phyloP scores from a whole-genome alignment of 1,284 basidiomycete genomes.

The Rugosomyces carneus region DNA sequence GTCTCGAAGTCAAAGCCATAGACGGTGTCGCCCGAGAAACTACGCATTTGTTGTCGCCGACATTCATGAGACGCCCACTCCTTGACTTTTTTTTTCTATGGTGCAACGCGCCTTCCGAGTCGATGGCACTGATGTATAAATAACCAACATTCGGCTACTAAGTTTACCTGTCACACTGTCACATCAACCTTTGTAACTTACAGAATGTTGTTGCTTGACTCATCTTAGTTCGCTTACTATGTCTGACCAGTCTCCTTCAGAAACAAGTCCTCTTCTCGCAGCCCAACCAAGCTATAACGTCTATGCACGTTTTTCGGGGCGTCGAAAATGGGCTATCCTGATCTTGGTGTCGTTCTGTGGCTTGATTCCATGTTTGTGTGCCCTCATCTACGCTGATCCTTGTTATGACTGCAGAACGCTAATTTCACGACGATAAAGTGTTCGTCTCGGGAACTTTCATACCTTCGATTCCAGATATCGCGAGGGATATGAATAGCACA shows the following conservation, averaged over 20 bases:
- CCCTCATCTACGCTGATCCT: neutral
- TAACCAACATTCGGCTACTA: too few species aligned
- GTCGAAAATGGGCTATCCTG: slow-evolving; percentile 42
- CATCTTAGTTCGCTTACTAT: neutral
- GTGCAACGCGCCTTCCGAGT: too few species aligned
- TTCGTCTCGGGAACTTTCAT: slow-evolving; percentile 65
- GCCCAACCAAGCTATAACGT: slow-evolving; percentile 17
- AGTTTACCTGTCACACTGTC: too few species aligned
- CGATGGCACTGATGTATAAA: too few species aligned
- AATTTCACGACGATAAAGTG: slow-evolving; percentile 34
- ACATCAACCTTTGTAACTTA: too few species aligned
- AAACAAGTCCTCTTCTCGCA: slow-evolving; percentile 8
- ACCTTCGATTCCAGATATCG: slow-evolving; percentile 64
- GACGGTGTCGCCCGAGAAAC: too few species aligned
- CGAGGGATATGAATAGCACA: slow-evolving; percentile 52
- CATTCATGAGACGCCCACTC: too few species aligned
- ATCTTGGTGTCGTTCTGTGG: slow-evolving; percentile 47
- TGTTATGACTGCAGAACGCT: neutral
- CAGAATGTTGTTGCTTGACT: too few species aligned
- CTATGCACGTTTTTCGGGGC: slow-evolving; percentile 45
- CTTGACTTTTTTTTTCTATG: too few species aligned
- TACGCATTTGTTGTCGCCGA: too few species aligned
- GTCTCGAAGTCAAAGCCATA: too few species aligned
- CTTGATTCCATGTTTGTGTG: slow-evolving; percentile 15
- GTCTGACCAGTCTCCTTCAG: slow-evolving; percentile 1